phyloP scores from a whole-genome alignment of 768 basidiomycete species.

The Auriculariales sp. region DNA sequence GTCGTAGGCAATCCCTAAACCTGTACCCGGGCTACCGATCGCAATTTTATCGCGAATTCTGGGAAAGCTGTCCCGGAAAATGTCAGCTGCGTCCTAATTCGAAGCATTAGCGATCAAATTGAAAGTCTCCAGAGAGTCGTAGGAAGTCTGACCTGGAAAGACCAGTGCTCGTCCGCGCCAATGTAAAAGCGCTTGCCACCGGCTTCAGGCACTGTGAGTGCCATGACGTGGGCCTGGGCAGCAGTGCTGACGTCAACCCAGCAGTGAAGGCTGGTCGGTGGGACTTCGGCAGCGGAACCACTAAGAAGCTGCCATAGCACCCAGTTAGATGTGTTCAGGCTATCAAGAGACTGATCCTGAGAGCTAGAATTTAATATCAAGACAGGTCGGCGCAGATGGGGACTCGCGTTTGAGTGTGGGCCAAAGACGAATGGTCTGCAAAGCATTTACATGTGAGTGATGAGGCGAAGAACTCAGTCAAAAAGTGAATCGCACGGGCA shows the following conservation, averaged over 20 bases:
- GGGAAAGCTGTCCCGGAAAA: not conserved
- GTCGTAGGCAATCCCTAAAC: not conserved
- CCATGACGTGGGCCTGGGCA: conserved; percentile 36
- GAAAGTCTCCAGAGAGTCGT: too few relatives aligned
- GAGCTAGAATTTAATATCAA: not conserved
- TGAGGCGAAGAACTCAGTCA: not conserved
- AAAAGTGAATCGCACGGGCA: not conserved
- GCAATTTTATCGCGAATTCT: not conserved
- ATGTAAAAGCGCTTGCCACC: conserved; percentile 45
- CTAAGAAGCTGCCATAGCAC: not conserved
- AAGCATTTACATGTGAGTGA: not conserved
- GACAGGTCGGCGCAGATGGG: not conserved
- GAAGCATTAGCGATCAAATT: too few relatives aligned
- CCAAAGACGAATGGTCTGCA: not conserved
- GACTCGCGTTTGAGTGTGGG: not conserved
- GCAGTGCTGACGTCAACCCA: conserved; percentile 44
- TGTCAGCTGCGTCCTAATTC: not conserved
- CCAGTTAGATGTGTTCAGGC: not conserved
- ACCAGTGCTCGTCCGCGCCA: conserved; percentile 11
- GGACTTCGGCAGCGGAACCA: not conserved
- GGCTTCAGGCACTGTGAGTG: conserved; percentile 36
- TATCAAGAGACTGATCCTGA: not conserved
- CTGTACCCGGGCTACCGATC: not conserved
- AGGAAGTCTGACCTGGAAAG: too few relatives aligned
- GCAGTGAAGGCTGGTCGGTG: not conserved